Base-by-base conservation (phyloP, 768 basidiomycete genomes). In the Boletales sp. region DNA sequence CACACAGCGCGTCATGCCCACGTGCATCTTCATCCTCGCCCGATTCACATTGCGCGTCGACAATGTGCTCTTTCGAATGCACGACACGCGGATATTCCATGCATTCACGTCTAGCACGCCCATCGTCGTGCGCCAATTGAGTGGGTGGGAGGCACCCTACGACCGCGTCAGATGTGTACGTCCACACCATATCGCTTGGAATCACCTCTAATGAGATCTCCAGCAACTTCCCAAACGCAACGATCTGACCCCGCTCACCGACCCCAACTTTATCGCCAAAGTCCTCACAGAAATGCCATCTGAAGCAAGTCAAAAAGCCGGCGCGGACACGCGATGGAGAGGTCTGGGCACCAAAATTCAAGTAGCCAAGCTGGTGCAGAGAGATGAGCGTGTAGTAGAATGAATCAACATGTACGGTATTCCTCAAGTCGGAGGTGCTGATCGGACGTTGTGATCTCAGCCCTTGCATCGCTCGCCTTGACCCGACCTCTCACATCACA, bases 21-120 rank as follows among this genome's bases (percentile, higher is more conserved):
- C 85, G 8, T 97, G 89, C 47, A 77, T 97, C 54, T 97, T 97
- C 69, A 81, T 97, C 55, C 82, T 99, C 9, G 76, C 83, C 2
- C 83, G 97, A 12, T 91, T 95, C 65, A 92, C 87, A n/a, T 77
- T 99, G 6, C 83, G 97, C 19, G 94, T 99, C 42, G 97, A 99
- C 64, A 81, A 87, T 47, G 95, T 99, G 40, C 81, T 98, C 42
- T 98, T 98, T 72, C 81, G 97, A 38, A 80, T 81, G 34, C 83
- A 80, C 58, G 97, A 99, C 61, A 94, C 94, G 0, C 79, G 97
- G 37, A 73, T 97, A 42, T 99, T 90, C 61, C 90, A 95, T 65
- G 85, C 86, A 0, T 92, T 97, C 55, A 64, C 76, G 0, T 79
- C 82, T 0, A 60, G 68, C 9, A 78, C 81, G 8, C 81, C 82